A percentile compares a stretch with the other conserved stretches of the same genome.
These are phyloP conservation scores for Corrigiola litoralis DNA, from an alignment of 179 eudicot species.

Conservation along the genomic window DNA sequence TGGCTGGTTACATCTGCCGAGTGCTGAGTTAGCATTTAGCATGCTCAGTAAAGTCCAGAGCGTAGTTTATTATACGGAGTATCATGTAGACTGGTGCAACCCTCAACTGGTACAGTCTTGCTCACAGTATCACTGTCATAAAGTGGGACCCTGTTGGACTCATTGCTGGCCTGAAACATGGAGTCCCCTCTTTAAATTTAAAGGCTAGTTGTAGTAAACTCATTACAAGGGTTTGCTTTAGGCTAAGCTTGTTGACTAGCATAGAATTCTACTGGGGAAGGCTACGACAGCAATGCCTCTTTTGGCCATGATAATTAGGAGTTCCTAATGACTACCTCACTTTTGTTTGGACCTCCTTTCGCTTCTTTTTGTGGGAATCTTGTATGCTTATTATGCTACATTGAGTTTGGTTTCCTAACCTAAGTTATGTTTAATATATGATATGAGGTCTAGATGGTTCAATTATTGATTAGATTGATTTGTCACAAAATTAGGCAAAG, in stretches of 20 bases:
- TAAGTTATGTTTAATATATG: no score
- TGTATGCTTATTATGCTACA: neutral
- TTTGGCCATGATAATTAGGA: neutral
- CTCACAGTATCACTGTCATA: neutral
- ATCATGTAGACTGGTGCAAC: constrained; percentile 12
- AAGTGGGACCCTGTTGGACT: neutral
- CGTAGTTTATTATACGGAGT: neutral
- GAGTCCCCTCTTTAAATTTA: neutral
- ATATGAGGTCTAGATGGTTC: no score
- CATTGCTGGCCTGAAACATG: no score
- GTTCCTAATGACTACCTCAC: neutral
- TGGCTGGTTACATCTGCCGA: no score
- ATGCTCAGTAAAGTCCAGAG: neutral
- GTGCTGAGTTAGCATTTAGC: neutral
- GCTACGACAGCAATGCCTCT: constrained; percentile 3
- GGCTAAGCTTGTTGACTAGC: neutral
- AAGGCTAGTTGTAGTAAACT: neutral
- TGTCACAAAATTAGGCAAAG: no score
- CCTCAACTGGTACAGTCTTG: constrained; percentile 1
- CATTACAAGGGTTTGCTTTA: neutral
- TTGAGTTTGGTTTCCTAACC: neutral
- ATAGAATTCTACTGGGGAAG: constrained; percentile 21
- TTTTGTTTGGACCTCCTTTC: neutral
- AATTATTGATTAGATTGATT: no score
- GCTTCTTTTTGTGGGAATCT: neutral